These are phyloP conservation scores for Colletotrichum camelliae DNA, from an alignment of 2,329 filamentous ascomycete species.

Conservation along the genomic window DNA sequence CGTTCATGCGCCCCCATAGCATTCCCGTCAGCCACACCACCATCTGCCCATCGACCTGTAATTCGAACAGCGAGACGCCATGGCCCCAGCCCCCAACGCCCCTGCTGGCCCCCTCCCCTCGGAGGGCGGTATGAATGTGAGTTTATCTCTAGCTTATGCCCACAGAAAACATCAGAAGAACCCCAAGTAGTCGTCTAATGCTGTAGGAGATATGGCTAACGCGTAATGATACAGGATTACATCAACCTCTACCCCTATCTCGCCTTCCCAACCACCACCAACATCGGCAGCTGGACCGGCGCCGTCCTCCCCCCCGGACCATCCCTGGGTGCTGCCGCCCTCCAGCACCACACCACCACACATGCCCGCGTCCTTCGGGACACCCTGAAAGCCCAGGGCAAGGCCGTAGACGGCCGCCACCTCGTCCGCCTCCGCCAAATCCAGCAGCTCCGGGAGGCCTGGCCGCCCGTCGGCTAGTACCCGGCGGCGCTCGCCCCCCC, in stretches of 20 bases:
- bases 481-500: neutral
- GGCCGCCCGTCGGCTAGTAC: neutral
- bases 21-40: slow-evolving; percentile 19
- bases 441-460: neutral
- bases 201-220: neutral
- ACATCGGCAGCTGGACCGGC: neutral
- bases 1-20: slow-evolving; percentile 12
- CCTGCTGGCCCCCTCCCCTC: neutral
- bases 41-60: slow-evolving; percentile 1
- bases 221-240: neutral
- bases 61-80: neutral
- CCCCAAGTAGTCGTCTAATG: neutral
- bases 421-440: neutral
- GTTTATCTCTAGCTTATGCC: neutral
- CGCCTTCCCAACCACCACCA: neutral
- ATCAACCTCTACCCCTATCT: neutral
- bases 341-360: neutral
- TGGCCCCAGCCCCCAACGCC: neutral
- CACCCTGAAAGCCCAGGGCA: neutral
- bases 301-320: neutral
- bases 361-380: neutral
- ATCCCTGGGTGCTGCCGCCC: neutral
- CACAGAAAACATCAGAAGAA: neutral
- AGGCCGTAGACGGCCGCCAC: neutral
- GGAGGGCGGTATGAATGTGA: neutral